These are phyloP conservation scores for Mangifera indica DNA, from an alignment of 345 rosid species.

Conservation along the genomic window DNA sequence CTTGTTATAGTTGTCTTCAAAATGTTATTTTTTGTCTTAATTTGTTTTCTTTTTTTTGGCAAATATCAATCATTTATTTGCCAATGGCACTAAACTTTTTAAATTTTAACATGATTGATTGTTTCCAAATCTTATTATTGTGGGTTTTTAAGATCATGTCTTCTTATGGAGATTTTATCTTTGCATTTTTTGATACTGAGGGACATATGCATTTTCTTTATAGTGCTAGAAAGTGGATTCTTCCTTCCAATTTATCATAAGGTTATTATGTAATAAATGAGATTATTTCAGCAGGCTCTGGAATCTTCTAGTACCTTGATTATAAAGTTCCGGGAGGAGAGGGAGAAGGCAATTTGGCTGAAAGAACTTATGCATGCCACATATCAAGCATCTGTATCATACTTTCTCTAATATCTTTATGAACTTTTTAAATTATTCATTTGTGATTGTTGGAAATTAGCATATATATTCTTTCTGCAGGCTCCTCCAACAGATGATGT, in stretches of 20 bases:
- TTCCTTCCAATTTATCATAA: neutral
- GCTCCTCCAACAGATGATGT: slow-evolving; percentile 69
- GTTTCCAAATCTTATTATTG: neutral
- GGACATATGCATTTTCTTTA: neutral
- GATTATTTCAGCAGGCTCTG: slow-evolving; percentile 59
- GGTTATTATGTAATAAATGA: slow-evolving; percentile 4
- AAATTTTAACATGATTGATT: slow-evolving; percentile 8
- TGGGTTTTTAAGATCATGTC: neutral
- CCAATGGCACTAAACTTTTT: neutral
- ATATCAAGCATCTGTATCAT: slow-evolving; percentile 89
- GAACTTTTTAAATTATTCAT: slow-evolving; percentile 17
- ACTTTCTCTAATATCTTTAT: slow-evolving; percentile 16
- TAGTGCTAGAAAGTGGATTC: neutral
- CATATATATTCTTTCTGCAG: slow-evolving; percentile 34
- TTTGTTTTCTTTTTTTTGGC: neutral
- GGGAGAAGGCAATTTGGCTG: slow-evolving; percentile 78
- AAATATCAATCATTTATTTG: neutral
- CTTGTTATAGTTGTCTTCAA: neutral
- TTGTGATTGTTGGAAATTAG: slow-evolving; percentile 19
- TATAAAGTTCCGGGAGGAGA: slow-evolving; percentile 67
- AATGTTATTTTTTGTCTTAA: too few relatives aligned
- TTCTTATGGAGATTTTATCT: neutral
- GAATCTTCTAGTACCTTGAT: slow-evolving; percentile 95
- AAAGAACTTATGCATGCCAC: slow-evolving; percentile 86
- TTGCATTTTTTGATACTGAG: neutral